These are phyloP conservation scores for Fomes fomentarius DNA, from an alignment of 1,284 basidiomycete genomes.

Conservation along the genomic window DNA sequence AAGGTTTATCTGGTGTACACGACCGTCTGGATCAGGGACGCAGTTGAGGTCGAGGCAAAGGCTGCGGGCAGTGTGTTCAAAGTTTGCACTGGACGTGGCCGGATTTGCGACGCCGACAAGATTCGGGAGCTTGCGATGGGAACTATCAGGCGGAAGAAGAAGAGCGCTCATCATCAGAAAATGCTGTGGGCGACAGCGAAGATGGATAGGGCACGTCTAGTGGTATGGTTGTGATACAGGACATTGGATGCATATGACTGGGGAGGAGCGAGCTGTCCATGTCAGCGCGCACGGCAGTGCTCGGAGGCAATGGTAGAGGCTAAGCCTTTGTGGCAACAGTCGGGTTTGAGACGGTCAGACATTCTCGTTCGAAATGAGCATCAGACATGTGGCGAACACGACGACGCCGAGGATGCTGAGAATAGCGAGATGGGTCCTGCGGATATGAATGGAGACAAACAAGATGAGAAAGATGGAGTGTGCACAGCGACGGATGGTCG, in stretches of 20 bases:
- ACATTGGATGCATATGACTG: background rate
- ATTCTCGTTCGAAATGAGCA: slow-evolving; percentile 25
- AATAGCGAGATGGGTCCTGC: slow-evolving; percentile 26
- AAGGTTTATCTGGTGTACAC: background rate
- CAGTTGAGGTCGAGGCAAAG: slow-evolving; percentile 2
- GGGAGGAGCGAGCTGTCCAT: background rate
- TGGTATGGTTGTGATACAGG: slow-evolving; percentile 10
- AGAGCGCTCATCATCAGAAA: slow-evolving; percentile 18
- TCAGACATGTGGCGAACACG: slow-evolving; percentile 30
- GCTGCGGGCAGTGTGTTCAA: slow-evolving; percentile 1
- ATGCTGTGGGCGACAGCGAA: slow-evolving; percentile 17
- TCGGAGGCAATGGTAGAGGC: background rate
- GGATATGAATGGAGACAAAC: background rate
- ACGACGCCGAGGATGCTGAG: slow-evolving; percentile 26
- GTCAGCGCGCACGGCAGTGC: background rate
- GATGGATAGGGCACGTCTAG: slow-evolving; percentile 21
- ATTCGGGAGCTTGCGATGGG: slow-evolving; percentile 7
- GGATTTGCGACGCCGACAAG: slow-evolving; percentile 7
- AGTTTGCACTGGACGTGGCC: background rate
- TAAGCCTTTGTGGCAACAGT: slow-evolving; percentile 5
- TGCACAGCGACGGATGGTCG: slow-evolving; percentile 9
- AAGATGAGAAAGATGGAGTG: slow-evolving; percentile 9
- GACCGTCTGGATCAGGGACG: background rate
- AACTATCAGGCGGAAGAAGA: slow-evolving; percentile 19
- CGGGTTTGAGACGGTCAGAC: slow-evolving; percentile 11